These are phyloP conservation scores for Spongispora temasekensis DNA, from an alignment of 1,284 basidiomycete species.

Conservation along the genomic window DNA sequence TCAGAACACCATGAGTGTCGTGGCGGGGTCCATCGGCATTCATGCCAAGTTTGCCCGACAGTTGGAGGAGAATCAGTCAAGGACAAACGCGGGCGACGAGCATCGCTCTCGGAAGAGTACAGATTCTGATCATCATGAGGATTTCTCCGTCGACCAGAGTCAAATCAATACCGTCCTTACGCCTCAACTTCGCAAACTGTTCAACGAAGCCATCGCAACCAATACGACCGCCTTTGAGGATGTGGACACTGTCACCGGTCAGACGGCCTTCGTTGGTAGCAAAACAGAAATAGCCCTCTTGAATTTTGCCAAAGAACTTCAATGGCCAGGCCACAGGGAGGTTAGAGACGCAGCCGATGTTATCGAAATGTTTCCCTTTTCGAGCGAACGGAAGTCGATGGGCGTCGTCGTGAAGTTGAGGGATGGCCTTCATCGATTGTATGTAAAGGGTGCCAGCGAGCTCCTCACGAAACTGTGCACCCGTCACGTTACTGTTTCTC, in stretches of 20 bases:
- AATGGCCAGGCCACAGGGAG: conserved; percentile 78
- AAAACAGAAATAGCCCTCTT: conserved; percentile 97
- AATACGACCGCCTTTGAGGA: conserved; percentile 98
- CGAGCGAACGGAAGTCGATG: conserved; percentile 95
- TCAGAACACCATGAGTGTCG: conserved; percentile 93
- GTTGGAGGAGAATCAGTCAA: conserved; percentile 72
- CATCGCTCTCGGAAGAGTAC: conserved; percentile 38
- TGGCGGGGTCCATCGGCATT: conserved; percentile 92
- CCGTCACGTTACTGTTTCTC: conserved; percentile 68
- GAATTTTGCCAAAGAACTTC: conserved; percentile 84
- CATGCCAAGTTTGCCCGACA: conserved; percentile 90
- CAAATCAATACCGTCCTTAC: conserved; percentile 69
- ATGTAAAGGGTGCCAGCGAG: conserved; percentile 94
- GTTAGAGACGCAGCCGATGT: conserved; percentile 70
- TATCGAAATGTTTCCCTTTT: conserved; percentile 94
- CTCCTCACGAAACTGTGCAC: conserved; percentile 81
- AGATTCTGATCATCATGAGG: conserved; percentile 52
- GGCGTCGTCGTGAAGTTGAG: conserved; percentile 79
- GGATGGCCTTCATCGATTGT: conserved; percentile 68
- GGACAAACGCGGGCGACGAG: conserved; percentile 74
- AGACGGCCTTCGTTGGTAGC: conserved; percentile 81
- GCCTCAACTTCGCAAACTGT: conserved; percentile 62
- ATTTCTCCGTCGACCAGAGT: conserved; percentile 85
- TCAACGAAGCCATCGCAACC: conserved; percentile 88
- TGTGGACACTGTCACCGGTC: conserved; percentile 63